Percentiles rank a stretch among this genome's conserved stretches.
These are phyloP conservation scores for Entomortierella chlamydospora DNA, from an alignment of 192 early-diverging fungal species.

Conservation along the genomic window DNA sequence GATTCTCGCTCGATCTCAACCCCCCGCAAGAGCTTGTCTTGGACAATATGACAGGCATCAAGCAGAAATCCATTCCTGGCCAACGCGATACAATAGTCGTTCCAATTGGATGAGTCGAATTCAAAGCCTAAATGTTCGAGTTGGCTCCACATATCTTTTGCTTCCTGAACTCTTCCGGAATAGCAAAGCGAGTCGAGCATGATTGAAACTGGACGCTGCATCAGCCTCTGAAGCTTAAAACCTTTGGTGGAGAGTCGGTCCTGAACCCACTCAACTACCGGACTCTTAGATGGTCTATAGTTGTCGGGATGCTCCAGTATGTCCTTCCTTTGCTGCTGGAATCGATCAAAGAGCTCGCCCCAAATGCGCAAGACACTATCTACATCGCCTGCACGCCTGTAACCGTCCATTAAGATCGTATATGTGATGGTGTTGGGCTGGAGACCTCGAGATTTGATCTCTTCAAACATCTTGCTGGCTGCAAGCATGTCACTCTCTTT, in stretches of 20 bases:
- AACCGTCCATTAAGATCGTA: slow-evolving; percentile 62
- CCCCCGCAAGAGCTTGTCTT: slow-evolving; percentile 42
- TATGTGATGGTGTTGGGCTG: slow-evolving; percentile 50
- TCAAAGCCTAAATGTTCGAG: slow-evolving; percentile 44
- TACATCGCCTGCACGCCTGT: slow-evolving; percentile 47
- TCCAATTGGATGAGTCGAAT: slow-evolving; percentile 68
- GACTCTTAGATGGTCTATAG: not conserved
- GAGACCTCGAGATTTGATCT: slow-evolving; percentile 53
- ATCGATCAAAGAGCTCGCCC: slow-evolving; percentile 47
- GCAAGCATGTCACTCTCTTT: slow-evolving; percentile 31
- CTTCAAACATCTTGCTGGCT: slow-evolving; percentile 53
- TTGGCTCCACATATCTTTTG: slow-evolving; percentile 54
- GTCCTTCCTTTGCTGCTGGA: not conserved
- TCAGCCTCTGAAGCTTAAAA: slow-evolving; percentile 9
- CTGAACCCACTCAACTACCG: slow-evolving; percentile 11
- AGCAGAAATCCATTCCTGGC: slow-evolving; percentile 33
- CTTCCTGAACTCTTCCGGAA: slow-evolving; percentile 38
- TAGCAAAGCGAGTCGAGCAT: slow-evolving; percentile 55
- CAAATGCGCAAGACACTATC: slow-evolving; percentile 62
- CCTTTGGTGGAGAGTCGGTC: slow-evolving; percentile 30
- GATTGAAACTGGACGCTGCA: slow-evolving; percentile 59
- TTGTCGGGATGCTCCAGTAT: not conserved
- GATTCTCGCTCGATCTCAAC: slow-evolving; percentile 1
- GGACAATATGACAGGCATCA: slow-evolving; percentile 55
- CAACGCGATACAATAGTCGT: slow-evolving; percentile 58